Percentiles rank a stretch among this genome's conserved stretches.
These are phyloP conservation scores for Trichoderma simmonsii DNA, from an alignment of 2,329 filamentous ascomycete genomes.

Conservation along the genomic window DNA sequence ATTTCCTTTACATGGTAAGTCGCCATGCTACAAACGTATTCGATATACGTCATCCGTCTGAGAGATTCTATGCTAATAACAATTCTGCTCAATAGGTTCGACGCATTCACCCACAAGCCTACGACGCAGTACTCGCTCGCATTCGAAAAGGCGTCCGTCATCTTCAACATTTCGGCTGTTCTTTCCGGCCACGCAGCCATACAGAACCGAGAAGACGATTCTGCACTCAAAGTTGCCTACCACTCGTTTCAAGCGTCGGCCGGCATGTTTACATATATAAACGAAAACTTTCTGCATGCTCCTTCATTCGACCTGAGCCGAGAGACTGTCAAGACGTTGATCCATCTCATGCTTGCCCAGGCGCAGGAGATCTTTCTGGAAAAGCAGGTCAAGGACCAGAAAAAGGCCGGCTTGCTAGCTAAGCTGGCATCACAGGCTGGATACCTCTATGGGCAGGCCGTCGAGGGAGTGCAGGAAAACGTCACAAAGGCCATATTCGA, in stretches of 20 bases:
- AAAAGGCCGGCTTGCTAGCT: conserved; percentile 86
- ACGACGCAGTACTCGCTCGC: conserved; percentile 95
- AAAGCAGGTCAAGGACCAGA: conserved; percentile 88
- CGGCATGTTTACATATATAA: conserved; percentile 99
- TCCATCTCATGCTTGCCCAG: conserved; percentile 89
- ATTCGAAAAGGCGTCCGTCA: conserved; percentile 97
- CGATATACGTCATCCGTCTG: background rate
- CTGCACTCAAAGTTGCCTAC: conserved; percentile 92
- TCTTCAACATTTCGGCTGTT: conserved; percentile 98
- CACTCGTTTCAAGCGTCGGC: conserved; percentile 97
- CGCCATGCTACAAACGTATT: background rate
- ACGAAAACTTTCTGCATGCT: conserved; percentile 97
- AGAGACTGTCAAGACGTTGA: conserved; percentile 93
- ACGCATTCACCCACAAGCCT: conserved; percentile 98
- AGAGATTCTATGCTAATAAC: conserved; percentile 19
- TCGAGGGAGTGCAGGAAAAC: conserved; percentile 89
- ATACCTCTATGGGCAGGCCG: conserved; percentile 81
- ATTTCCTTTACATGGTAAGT: conserved; percentile 93
- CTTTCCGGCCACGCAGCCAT: conserved; percentile 92
- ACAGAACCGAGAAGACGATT: conserved; percentile 88
- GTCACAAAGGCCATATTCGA: conserved; percentile 89
- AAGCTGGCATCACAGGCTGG: conserved; percentile 91
- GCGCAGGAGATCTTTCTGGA: conserved; percentile 97
- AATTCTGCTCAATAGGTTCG: conserved; percentile 66
- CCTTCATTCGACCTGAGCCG: conserved; percentile 93